Percentiles rank a stretch among this genome's conserved stretches.
Conservation (phyloP, 75 land plant genomes). For the Pinus taeda region DNA sequence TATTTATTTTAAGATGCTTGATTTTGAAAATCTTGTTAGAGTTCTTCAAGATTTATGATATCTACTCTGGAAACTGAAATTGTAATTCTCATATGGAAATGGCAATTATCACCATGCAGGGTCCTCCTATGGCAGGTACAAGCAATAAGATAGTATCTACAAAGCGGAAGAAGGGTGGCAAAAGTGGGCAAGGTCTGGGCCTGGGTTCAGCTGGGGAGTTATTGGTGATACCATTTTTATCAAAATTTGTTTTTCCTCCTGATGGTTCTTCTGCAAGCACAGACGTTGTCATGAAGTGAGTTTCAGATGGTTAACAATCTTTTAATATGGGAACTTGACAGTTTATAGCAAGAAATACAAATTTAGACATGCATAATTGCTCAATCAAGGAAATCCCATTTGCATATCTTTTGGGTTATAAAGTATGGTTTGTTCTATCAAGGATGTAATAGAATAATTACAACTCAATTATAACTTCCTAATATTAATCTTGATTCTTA, state of each 20-base stretch:
- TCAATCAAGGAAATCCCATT: background rate
- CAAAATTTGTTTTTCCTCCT: conserved; percentile 67
- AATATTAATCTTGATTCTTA: too few relatives aligned
- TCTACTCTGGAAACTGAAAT: background rate
- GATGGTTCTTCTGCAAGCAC: conserved; percentile 27
- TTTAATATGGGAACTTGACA: background rate
- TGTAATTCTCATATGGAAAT: background rate
- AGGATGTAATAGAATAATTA: too few relatives aligned
- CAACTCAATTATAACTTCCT: too few relatives aligned
- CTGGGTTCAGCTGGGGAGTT: conserved; percentile 65
- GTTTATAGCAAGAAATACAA: background rate
- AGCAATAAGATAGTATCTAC: conserved; percentile 25
- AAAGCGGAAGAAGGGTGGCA: conserved; percentile 81
- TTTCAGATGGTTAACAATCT: background rate
- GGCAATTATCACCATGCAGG: conserved; percentile 33
- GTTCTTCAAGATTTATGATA: background rate
- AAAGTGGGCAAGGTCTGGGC: conserved; percentile 33
- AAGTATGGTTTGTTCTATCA: background rate
- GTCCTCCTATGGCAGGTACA: conserved; percentile 53
- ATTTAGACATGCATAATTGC: background rate
- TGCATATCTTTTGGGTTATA: background rate
- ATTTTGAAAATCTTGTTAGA: background rate
- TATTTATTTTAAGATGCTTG: background rate
- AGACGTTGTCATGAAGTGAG: conserved; percentile 37
- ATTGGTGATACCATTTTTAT: conserved; percentile 77